Conservation (phyloP, 2,329 filamentous ascomycete species). For the Thielaviopsis punctulata region DNA sequence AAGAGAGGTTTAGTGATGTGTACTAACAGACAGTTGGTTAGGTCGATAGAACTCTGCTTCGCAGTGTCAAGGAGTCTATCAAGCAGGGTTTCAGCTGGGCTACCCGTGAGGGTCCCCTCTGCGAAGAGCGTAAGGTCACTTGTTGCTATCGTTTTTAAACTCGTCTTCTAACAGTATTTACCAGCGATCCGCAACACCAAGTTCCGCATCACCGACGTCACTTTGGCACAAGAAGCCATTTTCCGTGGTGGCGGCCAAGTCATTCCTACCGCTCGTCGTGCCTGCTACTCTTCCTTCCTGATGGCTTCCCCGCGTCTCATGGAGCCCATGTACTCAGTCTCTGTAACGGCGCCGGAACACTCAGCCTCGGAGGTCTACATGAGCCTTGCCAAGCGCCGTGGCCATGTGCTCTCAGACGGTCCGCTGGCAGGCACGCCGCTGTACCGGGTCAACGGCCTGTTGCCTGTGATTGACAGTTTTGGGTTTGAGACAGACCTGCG, state of each 20-base stretch:
- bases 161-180: not conserved
- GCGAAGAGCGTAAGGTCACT: slow-evolving; percentile 72
- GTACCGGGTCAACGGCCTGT: slow-evolving; percentile 75
- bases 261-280: slow-evolving; percentile 82
- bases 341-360: slow-evolving; percentile 82
- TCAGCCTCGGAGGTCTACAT: slow-evolving; percentile 83
- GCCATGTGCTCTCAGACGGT: slow-evolving; percentile 86
- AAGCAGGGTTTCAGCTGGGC: slow-evolving; percentile 96
- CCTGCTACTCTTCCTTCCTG: slow-evolving; percentile 89
- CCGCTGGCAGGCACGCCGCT: slow-evolving; percentile 88
- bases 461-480: slow-evolving; percentile 94
- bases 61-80: slow-evolving; percentile 77
- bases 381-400: slow-evolving; percentile 69
- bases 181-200: slow-evolving; percentile 90
- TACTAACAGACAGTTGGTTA: slow-evolving; percentile 18
- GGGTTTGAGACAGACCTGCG: slow-evolving; percentile 95
- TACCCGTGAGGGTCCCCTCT: slow-evolving; percentile 82
- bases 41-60: slow-evolving; percentile 83
- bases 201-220: slow-evolving; percentile 86
- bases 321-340: slow-evolving; percentile 88
- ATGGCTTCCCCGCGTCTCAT: slow-evolving; percentile 94
- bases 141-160: slow-evolving; percentile 3
- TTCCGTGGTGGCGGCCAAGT: slow-evolving; percentile 93
- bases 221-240: slow-evolving; percentile 76
- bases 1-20: not conserved